These are phyloP conservation scores for Austroboletus niveus DNA, from an alignment of 1,284 basidiomycete species.

Conservation along the genomic window DNA sequence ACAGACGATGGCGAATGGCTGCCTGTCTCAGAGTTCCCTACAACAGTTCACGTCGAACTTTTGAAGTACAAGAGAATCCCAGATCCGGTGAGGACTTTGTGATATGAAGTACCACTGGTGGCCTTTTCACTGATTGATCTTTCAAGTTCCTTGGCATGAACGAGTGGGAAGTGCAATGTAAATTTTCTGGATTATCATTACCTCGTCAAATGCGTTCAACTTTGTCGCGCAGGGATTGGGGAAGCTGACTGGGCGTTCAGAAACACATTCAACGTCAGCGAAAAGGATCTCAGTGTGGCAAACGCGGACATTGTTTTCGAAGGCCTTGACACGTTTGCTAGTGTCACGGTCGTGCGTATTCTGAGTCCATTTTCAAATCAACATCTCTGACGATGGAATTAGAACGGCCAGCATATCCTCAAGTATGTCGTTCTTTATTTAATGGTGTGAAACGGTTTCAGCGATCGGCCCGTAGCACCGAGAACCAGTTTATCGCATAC, in stretches of 20 bases:
- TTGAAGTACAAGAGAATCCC: conserved; percentile 68
- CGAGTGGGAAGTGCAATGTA: conserved; percentile 89
- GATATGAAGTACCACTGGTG: background rate
- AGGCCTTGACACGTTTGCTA: conserved; percentile 85
- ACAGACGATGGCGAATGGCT: conserved; percentile 69
- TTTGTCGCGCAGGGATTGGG: conserved; percentile 66
- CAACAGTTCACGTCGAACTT: conserved; percentile 83
- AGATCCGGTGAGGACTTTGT: conserved; percentile 62
- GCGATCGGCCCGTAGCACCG: conserved; percentile 40
- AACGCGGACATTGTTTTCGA: conserved; percentile 80
- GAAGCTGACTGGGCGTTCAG: conserved; percentile 86
- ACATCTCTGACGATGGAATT: background rate
- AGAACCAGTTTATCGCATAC: conserved; percentile 79
- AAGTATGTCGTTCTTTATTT: conserved; percentile 39
- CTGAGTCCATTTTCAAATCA: background rate
- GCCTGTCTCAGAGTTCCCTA: conserved; percentile 64
- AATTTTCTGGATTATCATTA: conserved; percentile 9
- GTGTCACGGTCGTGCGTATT: conserved; percentile 58
- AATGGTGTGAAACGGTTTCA: background rate
- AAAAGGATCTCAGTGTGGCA: conserved; percentile 43
- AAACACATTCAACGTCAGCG: conserved; percentile 56
- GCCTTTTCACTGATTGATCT: conserved; percentile 3
- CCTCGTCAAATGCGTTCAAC: background rate
- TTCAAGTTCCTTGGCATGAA: conserved; percentile 67
- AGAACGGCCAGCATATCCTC: conserved; percentile 73